Evolutionary conservation across 2,329 filamentous ascomycete genomes (phyloP).

Genomic region (Calonectria montana): DNA sequence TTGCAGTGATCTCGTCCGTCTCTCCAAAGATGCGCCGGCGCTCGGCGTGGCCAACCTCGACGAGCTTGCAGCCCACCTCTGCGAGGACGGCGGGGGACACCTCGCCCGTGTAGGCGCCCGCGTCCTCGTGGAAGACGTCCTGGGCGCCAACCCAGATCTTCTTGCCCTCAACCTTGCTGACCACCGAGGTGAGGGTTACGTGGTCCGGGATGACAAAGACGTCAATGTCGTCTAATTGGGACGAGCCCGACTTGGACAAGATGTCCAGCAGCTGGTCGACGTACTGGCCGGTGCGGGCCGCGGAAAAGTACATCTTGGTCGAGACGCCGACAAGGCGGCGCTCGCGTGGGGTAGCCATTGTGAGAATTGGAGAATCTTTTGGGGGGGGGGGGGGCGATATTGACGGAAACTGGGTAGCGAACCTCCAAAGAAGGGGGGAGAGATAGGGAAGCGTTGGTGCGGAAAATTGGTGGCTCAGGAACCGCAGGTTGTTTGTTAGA

Average conservation of each 20-base stretch:
- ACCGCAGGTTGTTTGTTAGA: neutral
- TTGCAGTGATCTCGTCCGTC: conserved; percentile 74
- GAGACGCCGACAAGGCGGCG: conserved; percentile 78
- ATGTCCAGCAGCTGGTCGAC: conserved; percentile 60
- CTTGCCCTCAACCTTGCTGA: conserved; percentile 58
- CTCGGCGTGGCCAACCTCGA: conserved; percentile 87
- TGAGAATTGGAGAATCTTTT: neutral
- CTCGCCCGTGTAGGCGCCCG: conserved; percentile 82
- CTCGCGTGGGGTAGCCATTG: conserved; percentile 40
- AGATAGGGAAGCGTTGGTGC: neutral
- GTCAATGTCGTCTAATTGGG: conserved; percentile 65
- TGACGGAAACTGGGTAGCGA: neutral
- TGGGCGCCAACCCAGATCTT: conserved; percentile 75
- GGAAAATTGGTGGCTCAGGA: neutral
- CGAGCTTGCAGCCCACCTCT: conserved; percentile 76
- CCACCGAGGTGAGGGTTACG: conserved; percentile 69
- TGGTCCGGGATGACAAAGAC: conserved; percentile 85
- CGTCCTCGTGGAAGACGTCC: conserved; percentile 76
- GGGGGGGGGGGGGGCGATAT: neutral
- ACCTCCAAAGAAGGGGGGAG: neutral
- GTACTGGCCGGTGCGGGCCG: conserved; percentile 70
- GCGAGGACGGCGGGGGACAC: conserved; percentile 76
- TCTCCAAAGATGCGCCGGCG: conserved; percentile 78
- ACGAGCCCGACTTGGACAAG: conserved; percentile 54
- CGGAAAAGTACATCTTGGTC: conserved; percentile 85